Evolutionary conservation across 2,329 filamentous ascomycete genomes (phyloP), one percentile per base, ranked within the genome.

Genomic region (Xylaria hypoxylon): DNA sequence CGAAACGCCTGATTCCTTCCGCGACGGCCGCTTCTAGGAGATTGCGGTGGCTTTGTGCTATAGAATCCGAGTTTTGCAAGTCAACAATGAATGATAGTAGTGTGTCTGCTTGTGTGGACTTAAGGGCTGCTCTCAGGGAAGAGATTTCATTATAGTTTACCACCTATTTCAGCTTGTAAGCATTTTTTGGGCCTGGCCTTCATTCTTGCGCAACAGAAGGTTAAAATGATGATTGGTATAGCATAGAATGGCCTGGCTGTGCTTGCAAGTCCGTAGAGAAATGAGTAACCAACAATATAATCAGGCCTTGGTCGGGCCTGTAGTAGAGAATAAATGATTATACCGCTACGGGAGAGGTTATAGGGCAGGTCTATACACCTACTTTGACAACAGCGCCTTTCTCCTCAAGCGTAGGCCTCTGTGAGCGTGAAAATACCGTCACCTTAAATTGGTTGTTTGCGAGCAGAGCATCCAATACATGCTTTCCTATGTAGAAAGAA

Each of bases 71-170:
- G 11, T 35, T 38, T 33, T 28, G 19, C 10, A 44, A 17, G 7
- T 31, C 53, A 5, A 57, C 52, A 22, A 64, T 53, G 38, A 47
- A 64, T 4, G 45, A 59, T 19, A 59, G 7, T 2, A 64, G 8
- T 10, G 26, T 45, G 17, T 64, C 61, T 15, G 53, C 52, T 24
- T 51, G 19, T 22, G 24, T 33, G 24, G 33, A 52, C 8, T 15
- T n/a, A 28, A 59, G 28, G 13, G n/a, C 55, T 6, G 55, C 28
- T 38, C 28, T 26, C 15, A 62, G 52, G 19, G 44, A 44, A 33
- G 33, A 8, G n/a, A 58, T 4, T 17, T 53, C 33, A 38, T 59
- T 31, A 40, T 55, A 64, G 38, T 59, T 22, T 26, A 59, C 45
- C 13, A 45, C 22, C 24, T 50, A 47, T 42, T 13, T 24, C 19